phyloP scores from a whole-genome alignment of 805 yeast species.

The Saccharomycopsis sp. region DNA sequence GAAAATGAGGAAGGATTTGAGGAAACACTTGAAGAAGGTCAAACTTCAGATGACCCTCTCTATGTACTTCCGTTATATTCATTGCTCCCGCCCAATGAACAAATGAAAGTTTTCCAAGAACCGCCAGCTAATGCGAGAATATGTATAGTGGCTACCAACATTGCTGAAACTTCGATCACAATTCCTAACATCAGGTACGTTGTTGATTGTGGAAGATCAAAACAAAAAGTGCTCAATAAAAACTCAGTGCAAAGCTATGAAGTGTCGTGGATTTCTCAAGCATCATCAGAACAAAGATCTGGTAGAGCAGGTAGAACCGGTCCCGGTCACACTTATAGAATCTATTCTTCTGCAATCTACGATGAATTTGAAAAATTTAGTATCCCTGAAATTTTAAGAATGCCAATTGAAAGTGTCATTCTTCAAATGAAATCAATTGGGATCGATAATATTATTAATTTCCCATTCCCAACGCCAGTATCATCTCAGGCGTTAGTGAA shows the following conservation, averaged over 20 bases:
- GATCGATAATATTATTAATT: slow-evolving; percentile 78
- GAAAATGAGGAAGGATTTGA: slow-evolving; percentile 57
- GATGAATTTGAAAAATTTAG: slow-evolving; percentile 77
- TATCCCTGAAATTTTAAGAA: slow-evolving; percentile 82
- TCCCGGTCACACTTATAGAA: slow-evolving; percentile 93
- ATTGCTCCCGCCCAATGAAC: slow-evolving; percentile 87
- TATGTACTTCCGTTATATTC: slow-evolving; percentile 92
- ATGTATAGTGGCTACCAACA: slow-evolving; percentile 93
- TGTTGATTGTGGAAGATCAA: slow-evolving; percentile 90
- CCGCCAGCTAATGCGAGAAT: slow-evolving; percentile 82
- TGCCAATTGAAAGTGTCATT: slow-evolving; percentile 97
- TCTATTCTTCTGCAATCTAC: slow-evolving; percentile 88
- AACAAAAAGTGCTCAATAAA: slow-evolving; percentile 74
- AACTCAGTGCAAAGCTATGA: slow-evolving; percentile 92
- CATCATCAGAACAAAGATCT: slow-evolving; percentile 90
- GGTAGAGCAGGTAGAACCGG: slow-evolving; percentile 99
- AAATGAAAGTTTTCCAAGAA: slow-evolving; percentile 80
- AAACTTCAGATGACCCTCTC: slow-evolving; percentile 67
- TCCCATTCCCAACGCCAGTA: slow-evolving; percentile 97
- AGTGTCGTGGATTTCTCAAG: slow-evolving; percentile 88
- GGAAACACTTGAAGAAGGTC: slow-evolving; percentile 64
- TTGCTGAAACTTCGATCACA: slow-evolving; percentile 95
- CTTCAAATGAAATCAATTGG: slow-evolving; percentile 97
- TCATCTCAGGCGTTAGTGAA: slow-evolving; percentile 48
- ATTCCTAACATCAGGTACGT: slow-evolving; percentile 94